Evolutionary conservation across 2,329 filamentous ascomycete genomes (phyloP).

Genomic region (Sporothrix luriei): DNA sequence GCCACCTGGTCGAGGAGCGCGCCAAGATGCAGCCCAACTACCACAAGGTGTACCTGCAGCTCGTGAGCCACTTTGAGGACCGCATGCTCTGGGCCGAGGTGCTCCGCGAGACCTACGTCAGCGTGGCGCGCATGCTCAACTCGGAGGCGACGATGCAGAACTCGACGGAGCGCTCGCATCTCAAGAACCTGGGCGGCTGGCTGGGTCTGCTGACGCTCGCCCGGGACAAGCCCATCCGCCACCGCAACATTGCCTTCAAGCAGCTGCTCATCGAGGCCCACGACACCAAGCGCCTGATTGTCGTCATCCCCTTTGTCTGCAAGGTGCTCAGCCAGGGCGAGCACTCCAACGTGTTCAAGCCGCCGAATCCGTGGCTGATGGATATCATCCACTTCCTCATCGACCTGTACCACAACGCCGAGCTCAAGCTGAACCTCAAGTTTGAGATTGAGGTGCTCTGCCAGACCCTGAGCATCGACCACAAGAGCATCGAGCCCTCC

Average conservation of each 20-base stretch:
- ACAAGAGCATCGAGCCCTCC: slow-evolving; percentile 87
- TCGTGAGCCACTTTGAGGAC: slow-evolving; percentile 81
- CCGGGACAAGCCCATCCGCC: slow-evolving; percentile 91
- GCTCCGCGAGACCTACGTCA: slow-evolving; percentile 88
- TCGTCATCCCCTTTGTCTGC: slow-evolving; percentile 97
- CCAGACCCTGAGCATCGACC: slow-evolving; percentile 87
- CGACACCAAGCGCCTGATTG: slow-evolving; percentile 84
- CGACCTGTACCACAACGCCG: slow-evolving; percentile 89
- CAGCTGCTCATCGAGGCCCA: slow-evolving; percentile 91
- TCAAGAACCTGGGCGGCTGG: slow-evolving; percentile 95
- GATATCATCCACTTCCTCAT: slow-evolving; percentile 89
- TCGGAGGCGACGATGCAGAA: slow-evolving; percentile 84
- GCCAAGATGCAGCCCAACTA: slow-evolving; percentile 98
- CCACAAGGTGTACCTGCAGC: slow-evolving; percentile 86
- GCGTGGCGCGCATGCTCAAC: slow-evolving; percentile 84
- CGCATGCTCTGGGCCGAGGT: slow-evolving; percentile 82
- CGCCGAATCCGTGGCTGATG: slow-evolving; percentile 97
- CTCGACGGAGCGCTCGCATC: slow-evolving; percentile 77
- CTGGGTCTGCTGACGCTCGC: slow-evolving; percentile 90
- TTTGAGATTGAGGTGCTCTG: slow-evolving; percentile 98
- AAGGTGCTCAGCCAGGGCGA: slow-evolving; percentile 87
- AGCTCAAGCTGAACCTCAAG: slow-evolving; percentile 93
- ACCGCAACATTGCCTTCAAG: slow-evolving; percentile 96
- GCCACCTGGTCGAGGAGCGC: slow-evolving; percentile 90
- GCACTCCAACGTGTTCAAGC: slow-evolving; percentile 84